phyloP scores from a whole-genome alignment of 2,329 filamentous ascomycete species.

The Calonectria pteridis region DNA sequence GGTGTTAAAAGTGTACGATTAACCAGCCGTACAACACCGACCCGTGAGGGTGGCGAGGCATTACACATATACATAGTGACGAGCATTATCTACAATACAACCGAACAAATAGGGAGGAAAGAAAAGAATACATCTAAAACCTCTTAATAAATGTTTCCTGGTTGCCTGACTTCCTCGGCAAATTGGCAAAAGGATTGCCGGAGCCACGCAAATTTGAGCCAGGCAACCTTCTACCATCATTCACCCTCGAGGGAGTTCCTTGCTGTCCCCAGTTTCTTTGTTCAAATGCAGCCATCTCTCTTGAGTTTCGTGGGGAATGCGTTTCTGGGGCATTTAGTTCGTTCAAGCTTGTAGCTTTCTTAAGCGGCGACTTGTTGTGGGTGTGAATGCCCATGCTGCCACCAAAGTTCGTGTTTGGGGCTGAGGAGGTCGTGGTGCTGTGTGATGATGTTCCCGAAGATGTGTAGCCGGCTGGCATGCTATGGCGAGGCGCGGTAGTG shows the following conservation, averaged over 20 bases:
- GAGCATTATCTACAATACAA: slow-evolving; percentile 19
- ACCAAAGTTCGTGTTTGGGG: slow-evolving; percentile 60
- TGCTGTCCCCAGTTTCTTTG: slow-evolving; percentile 56
- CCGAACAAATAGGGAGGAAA: slow-evolving; percentile 4
- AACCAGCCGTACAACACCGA: background rate
- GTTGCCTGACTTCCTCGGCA: slow-evolving; percentile 51
- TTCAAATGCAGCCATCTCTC: slow-evolving; percentile 72
- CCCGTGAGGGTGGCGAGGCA: background rate
- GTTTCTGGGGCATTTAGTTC: slow-evolving; percentile 61
- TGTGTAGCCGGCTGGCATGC: slow-evolving; percentile 49
- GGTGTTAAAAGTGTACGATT: background rate
- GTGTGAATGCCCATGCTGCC: slow-evolving; percentile 85
- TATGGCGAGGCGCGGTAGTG: slow-evolving; percentile 49
- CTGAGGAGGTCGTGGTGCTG: slow-evolving; percentile 35
- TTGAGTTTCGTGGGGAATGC: slow-evolving; percentile 68
- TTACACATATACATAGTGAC: slow-evolving; percentile 12
- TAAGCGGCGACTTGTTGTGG: slow-evolving; percentile 85
- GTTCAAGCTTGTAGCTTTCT: slow-evolving; percentile 78
- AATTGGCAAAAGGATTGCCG: slow-evolving; percentile 55
- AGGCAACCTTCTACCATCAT: slow-evolving; percentile 46
- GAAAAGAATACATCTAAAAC: background rate
- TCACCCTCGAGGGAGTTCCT: slow-evolving; percentile 57
- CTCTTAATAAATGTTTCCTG: slow-evolving; percentile 50
- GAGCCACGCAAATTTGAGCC: slow-evolving; percentile 39
- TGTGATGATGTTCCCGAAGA: slow-evolving; percentile 44